Base-by-base conservation (phyloP, 306 rosid genomes). In the Vigna angularis region DNA sequence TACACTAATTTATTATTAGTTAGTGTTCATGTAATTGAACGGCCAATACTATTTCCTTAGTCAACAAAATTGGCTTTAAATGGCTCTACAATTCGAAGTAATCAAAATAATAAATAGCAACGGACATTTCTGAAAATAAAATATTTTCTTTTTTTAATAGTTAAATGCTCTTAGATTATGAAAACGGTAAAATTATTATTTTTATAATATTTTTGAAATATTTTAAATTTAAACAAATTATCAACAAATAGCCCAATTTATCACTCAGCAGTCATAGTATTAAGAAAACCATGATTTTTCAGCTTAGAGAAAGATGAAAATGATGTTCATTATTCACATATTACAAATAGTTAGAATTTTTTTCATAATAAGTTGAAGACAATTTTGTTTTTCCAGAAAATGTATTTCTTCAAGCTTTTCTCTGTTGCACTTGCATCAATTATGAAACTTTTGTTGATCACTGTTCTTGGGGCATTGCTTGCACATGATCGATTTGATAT, bases 321-420 rank as follows among this genome's bases (percentile, higher is more conserved):
- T 6, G 17, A 44, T 66, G 36, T 11, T 18, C 44, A 42, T 30
- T 30, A 42, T 30, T 30, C 34, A 30, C 34, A 30, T 30, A 17
- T 45, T 38, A 24, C 20, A 26, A 26, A 64, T 16, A n/a, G 28
- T 30, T 38, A 9, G 7, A 63, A 63, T 64, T 49, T 7, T 20
- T 26, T 26, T 20, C 18, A 51, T 79, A 34, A 72, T 7, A 55
- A 15, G 18, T 26, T n/a, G 28, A 18, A 65, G 4, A 12, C 45
- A 66, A 42, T 42, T 8, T 34, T 34, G 28, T 34, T 34, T 5
- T 34, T 10, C 38, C 12, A 44, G 5, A 77, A 45, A 6, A 84
- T 84, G 87, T 30, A 58, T 0, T 84, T 81, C 42, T 76, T 30
- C 85, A 76, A 66, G 55, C 77, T 84, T 71, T 77, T 13, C 42